Base-by-base conservation (phyloP, 2,329 filamentous ascomycete species). In the Aspergillus viridinutans region DNA sequence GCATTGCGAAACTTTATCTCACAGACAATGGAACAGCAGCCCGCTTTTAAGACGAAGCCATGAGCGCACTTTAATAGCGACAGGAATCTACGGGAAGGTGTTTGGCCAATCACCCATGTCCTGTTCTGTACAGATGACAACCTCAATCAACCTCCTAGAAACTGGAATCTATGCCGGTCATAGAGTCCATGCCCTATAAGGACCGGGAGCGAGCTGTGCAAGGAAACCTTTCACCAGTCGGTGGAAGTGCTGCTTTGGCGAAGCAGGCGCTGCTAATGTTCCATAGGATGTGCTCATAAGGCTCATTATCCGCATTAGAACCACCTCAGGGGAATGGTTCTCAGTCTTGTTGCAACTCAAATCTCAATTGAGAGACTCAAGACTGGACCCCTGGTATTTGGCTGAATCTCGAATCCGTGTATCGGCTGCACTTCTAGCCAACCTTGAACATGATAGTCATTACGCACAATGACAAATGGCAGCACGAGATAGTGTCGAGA, bases 21-120 rank as follows among this genome's bases (percentile, higher is more conserved):
- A 1, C 83, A 87, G 45, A 97, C 90, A 1, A 90, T 96, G 86
- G 90, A 96, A 76, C 89, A 90, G 74, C 93, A 93, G 65, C 85
- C 88, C 14, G 90, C 88, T 3, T 96, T 96, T 69, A 72, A 80
- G 43, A 55, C 59, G 17, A 64, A 66, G 28, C 66, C 71, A 58
- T 72, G 67, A 66, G 64, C 35, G 21, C 4, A n/a, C 25, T 20
- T 38, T 3, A 23, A 17, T 12, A 42, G 21, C 25, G 9, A 26
- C n/a, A 12, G 9, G 32, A 42, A 8, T 42, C 32, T 38, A 38
- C 14, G 14, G 14, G 14, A 17, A 17, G 32, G 32, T 38, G 14
- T 38, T 38, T 38, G 2, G 14, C 32, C 14, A 17, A 38, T 38
- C 6, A 38, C 32, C 7, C 6, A 6, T 38, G 32, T 38, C 32